Base-by-base conservation (phyloP, 2,329 filamentous ascomycete species). In the Lojkania enalia region DNA sequence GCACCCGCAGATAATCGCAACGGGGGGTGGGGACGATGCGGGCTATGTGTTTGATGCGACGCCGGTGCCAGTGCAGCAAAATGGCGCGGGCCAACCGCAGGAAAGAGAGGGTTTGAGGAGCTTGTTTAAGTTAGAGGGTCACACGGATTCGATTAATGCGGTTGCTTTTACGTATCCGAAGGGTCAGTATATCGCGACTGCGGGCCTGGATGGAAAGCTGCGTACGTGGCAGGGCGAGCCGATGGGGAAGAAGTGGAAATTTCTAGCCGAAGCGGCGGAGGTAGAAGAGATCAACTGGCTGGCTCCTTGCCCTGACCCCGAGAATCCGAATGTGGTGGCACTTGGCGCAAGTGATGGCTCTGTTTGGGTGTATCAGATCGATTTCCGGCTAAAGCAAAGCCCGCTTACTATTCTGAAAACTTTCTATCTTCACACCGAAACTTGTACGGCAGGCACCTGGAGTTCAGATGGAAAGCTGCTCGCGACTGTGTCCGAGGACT, bases 211-310 rank as follows among this genome's bases (percentile, higher is more conserved):
- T 67, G 94, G 94, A 9, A 84, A 84, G 52, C 66, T 99, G 57
- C 82, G 87, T 52, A 84, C 84, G 12, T 91, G 86, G 78, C 77
- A 81, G 54, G 66, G 71, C 20, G 68, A 74, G 27, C 68, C 74
- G 27, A 74, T 77, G 16, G 77, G 77, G 49, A 67, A 76, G 35
- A 72, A 77, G 39, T 86, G 82, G 81, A 75, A 79, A 33, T 87
- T 88, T 61, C 71, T 95, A 6, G 87, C 81, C 43, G 88, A 94
- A 63, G 82, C 84, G 2, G 87, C 90, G 62, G 94, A 99, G 69
- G 92, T 96, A 7, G 87, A 95, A 58, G 92, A 97, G 72, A 86
- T 99, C 63, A 95, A 94, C 75, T 99, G 92, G 91, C 72, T 97
- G 23, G 72, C 77, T 1, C 73, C 90, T 0, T 95, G 88, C 65